phyloP scores from a whole-genome alignment of 768 basidiomycete species.

The Psilocybe cyanescens region DNA sequence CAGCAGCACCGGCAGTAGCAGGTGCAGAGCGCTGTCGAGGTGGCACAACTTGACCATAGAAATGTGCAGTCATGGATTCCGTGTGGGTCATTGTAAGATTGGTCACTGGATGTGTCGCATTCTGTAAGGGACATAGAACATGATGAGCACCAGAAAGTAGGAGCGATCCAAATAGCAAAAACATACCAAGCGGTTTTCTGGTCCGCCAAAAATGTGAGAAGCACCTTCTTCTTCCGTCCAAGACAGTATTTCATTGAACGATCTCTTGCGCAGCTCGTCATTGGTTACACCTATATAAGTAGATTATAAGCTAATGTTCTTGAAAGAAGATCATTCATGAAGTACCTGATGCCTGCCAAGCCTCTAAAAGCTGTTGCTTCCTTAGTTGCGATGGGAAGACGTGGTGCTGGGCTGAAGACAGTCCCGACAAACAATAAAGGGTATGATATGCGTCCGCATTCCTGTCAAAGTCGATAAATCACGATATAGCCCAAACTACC shows the following conservation, averaged over 20 bases:
- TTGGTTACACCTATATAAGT: constrained; percentile 15
- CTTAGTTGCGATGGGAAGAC: constrained; percentile 49
- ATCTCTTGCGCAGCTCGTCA: constrained; percentile 24
- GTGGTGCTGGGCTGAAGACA: constrained; percentile 87
- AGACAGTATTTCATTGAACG: constrained; percentile 28
- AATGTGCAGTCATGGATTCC: constrained; percentile 32
- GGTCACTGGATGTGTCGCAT: constrained; percentile 39
- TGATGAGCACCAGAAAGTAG: background rate
- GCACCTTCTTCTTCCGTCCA: constrained; percentile 37
- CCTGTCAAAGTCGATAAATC: constrained; percentile 38
- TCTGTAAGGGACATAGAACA: constrained; percentile 14
- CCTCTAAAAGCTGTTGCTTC: constrained; percentile 20
- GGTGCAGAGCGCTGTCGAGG: constrained; percentile 5
- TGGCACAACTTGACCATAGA: constrained; percentile 28
- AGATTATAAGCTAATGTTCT: background rate
- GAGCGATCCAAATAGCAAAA: background rate
- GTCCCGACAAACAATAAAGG: constrained; percentile 87
- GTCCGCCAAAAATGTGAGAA: constrained; percentile 30
- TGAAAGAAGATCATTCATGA: background rate
- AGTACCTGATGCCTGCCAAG: constrained; percentile 24
- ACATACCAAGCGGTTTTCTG: constrained; percentile 31
- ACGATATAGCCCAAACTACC: background rate
- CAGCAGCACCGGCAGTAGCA: background rate
- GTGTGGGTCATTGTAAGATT: constrained; percentile 42
- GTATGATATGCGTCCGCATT: constrained; percentile 96